Base-by-base conservation (phyloP, 768 basidiomycete species). In the Goffeauzyma gilvescens region DNA sequence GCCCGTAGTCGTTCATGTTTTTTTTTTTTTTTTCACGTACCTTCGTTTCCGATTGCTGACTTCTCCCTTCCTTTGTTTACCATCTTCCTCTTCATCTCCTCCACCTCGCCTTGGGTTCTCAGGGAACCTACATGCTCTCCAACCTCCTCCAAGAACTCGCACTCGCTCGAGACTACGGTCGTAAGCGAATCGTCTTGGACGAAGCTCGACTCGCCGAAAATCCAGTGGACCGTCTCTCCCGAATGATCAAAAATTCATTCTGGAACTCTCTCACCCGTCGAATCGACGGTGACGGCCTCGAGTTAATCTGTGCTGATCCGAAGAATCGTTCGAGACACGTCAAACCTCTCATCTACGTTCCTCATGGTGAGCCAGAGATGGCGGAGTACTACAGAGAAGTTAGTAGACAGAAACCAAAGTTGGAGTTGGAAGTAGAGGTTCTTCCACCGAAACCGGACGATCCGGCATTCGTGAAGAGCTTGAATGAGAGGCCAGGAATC, bases 71-170 rank as follows among this genome's bases (percentile, higher is more conserved):
- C 2, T 9, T 22, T 9, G 4, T 18, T 9, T 30, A 2, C 2
- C 12, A 5, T 12, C 13, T 4, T 10, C 17, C n/a, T 8, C 20
- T 6, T 12, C 9, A 10, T 32, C 17, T 5, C 2, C 20, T 15
- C 5, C 9, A n/a, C n/a, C n/a, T n/a, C n/a, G n/a, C 1, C 20
- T 2, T 18, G 44, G 46, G 55, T 47, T 41, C 55, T 13, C 58
- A 89, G 80, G 90, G 93, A 31, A 95, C 81, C n/a, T 98, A 96
- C 66, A 96, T 95, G 90, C 71, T 98, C 34, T 95, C 90, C 10
- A 96, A 95, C 65, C 74, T 98, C 20, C 72, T 98, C n/a, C 90
- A 98, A 69, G 90, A 98, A 62, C 78, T 98, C 35, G 90, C 90
- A 2, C 75, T 96, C 17, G 90, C 93, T 5, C 76, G 85, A 7